phyloP scores from a whole-genome alignment of 1,284 basidiomycete genomes.

The Leccinum griseonigrum region DNA sequence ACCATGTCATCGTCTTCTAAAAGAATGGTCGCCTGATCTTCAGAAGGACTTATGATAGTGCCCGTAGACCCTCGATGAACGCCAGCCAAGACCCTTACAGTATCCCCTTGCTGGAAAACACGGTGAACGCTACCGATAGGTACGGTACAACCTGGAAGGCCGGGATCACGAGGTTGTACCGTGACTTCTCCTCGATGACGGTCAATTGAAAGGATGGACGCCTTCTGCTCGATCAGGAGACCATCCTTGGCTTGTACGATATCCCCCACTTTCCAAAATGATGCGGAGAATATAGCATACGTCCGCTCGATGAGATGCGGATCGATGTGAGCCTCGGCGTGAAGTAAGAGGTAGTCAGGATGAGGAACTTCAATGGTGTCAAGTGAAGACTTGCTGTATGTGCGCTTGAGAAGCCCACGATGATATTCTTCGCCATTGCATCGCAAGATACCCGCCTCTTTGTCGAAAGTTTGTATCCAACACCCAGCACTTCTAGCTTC shows the following conservation, averaged over 20 bases:
- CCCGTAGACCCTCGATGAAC: too few relatives aligned
- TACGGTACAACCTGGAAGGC: not conserved
- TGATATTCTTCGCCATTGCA: not conserved
- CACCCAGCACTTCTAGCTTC: not conserved
- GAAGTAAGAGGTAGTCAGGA: not conserved
- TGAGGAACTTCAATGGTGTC: not conserved
- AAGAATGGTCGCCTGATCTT: too few relatives aligned
- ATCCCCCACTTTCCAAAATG: conserved; percentile 2
- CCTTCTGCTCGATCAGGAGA: not conserved
- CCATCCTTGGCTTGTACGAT: not conserved
- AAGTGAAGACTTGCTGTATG: not conserved
- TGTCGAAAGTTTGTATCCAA: not conserved
- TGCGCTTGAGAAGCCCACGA: not conserved
- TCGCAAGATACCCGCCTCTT: not conserved
- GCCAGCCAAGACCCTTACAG: not conserved
- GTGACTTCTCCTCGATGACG: not conserved
- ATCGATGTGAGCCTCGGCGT: not conserved
- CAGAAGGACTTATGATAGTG: not conserved
- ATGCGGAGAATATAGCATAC: not conserved
- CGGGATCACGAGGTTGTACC: not conserved
- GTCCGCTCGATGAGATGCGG: not conserved
- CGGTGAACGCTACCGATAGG: not conserved
- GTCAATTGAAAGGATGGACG: not conserved
- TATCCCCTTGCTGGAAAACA: not conserved
- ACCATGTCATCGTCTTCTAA: too few relatives aligned